These are phyloP conservation scores for Amauroascus verrucosus DNA, from an alignment of 2,329 filamentous ascomycete species.

Conservation along the genomic window DNA sequence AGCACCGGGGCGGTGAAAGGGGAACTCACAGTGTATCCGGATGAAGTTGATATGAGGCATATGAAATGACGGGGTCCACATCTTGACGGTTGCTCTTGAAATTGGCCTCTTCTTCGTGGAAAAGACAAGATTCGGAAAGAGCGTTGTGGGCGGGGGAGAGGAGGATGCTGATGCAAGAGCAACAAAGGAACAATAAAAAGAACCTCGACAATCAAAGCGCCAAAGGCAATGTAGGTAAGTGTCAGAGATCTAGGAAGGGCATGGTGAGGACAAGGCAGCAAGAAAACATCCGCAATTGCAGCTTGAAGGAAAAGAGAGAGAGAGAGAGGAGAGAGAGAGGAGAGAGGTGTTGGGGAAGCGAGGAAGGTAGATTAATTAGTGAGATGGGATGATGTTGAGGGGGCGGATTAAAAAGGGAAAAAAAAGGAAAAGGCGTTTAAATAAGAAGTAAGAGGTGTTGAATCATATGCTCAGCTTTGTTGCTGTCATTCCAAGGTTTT, in stretches of 20 bases:
- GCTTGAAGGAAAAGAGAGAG: not conserved
- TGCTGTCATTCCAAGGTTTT: not conserved
- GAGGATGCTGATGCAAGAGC: not conserved
- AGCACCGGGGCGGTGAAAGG: no score
- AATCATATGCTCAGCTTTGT: not conserved
- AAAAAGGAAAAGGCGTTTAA: not conserved
- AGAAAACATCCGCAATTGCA: not conserved
- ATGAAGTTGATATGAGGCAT: conserved; percentile 13
- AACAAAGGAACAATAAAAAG: not conserved
- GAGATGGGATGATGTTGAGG: not conserved
- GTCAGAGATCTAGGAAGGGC: not conserved
- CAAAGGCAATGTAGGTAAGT: not conserved
- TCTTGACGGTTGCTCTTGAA: not conserved
- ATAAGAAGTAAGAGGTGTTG: not conserved
- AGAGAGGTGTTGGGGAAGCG: not conserved
- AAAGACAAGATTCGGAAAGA: not conserved
- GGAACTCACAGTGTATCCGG: conserved; percentile 11
- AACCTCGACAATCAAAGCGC: not conserved
- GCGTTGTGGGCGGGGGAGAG: not conserved
- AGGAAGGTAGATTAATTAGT: no score
- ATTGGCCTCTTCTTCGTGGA: not conserved
- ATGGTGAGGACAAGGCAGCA: not conserved
- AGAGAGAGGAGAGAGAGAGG: not conserved
- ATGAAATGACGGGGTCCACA: conserved; percentile 7
- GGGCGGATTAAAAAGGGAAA: not conserved